Evolutionary conservation across 108 stramenopile species (phyloP), one percentile per base, ranked within the genome.

Genomic region (Epithemia pelagica): DNA sequence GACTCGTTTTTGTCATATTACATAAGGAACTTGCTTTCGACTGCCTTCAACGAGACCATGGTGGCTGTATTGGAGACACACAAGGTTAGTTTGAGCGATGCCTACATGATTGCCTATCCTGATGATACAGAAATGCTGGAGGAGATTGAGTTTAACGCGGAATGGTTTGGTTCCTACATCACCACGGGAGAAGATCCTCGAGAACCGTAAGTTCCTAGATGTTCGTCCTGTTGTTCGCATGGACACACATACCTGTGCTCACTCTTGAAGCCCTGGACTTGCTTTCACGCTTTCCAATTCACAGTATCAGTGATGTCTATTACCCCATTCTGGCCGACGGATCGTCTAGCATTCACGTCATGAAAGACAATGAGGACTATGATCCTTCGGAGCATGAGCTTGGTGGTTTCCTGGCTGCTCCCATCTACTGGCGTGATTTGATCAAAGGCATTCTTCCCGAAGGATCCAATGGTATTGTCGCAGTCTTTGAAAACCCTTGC

Each of bases 401-500:
- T 21, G 61, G n/a, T 21, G 61, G 61, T 8, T 28, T 61, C 30
- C 30, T 31, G 29, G 7, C 30, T 10, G 32, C 82, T 21, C 68
- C 71, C n/a, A 69, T 82, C 61, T 70, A 66, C 28, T 82, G 80
- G 80, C 68, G 71, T 32, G 69, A 58, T 15, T 30, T 77, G 30
- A 54, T 85, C 28, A 28, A 32, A 20, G 52, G 32, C 1, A 79
- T 81, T 29, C 66, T 85, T 0, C 81, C 81, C 0, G 58, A 69
- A 23, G 68, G 71, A 52, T 63, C 80, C 64, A 75, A 77, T 33
- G 84, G 84, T 1, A 76, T 85, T 66, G 54, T 75, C 31, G 80
- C 79, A 54, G 84, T 85, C 25, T 30, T 85, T 0, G 54, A 69
- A 28, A 77, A 72, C 29, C 64, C 75, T 0, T 80, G 71, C 32